Evolutionary conservation across 345 rosid genomes (phyloP).

Genomic region (Pelargonium nanum): DNA sequence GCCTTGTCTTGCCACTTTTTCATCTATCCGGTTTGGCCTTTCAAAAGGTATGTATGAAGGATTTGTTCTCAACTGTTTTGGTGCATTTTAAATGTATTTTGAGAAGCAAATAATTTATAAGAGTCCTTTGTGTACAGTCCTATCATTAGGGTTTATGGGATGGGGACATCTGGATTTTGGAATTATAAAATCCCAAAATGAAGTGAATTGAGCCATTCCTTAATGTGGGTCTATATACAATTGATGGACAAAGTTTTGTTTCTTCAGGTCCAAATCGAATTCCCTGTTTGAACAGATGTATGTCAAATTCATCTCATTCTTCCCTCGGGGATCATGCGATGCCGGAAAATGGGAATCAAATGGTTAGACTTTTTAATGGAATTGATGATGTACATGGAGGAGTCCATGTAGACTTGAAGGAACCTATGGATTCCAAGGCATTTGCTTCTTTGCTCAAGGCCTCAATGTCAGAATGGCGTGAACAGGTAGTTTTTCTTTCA

Average conservation of each 20-base stretch:
- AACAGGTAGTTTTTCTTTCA: slow-evolving; percentile 35
- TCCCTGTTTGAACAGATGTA: neutral
- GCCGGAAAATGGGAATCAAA: neutral
- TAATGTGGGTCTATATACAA: too few species aligned
- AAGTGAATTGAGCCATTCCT: too few species aligned
- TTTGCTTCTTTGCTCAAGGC: slow-evolving; percentile 50
- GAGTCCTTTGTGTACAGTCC: neutral
- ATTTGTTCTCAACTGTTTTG: too few species aligned
- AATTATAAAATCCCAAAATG: too few species aligned
- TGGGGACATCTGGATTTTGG: too few species aligned
- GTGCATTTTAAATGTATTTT: too few species aligned
- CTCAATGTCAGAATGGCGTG: slow-evolving; percentile 54
- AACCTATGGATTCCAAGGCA: slow-evolving; percentile 39
- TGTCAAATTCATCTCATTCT: neutral
- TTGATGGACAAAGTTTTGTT: neutral
- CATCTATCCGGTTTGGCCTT: neutral
- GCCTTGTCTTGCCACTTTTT: neutral
- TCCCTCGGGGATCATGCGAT: neutral
- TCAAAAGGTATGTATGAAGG: neutral
- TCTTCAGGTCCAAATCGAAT: neutral
- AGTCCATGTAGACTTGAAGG: slow-evolving; percentile 47
- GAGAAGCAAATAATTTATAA: neutral
- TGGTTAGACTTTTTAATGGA: slow-evolving; percentile 25
- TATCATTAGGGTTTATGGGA: neutral
- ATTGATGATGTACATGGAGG: slow-evolving; percentile 67